These are phyloP conservation scores for Ammopiptanthus mongolicus DNA, from an alignment of 306 rosid species.

Conservation along the genomic window DNA sequence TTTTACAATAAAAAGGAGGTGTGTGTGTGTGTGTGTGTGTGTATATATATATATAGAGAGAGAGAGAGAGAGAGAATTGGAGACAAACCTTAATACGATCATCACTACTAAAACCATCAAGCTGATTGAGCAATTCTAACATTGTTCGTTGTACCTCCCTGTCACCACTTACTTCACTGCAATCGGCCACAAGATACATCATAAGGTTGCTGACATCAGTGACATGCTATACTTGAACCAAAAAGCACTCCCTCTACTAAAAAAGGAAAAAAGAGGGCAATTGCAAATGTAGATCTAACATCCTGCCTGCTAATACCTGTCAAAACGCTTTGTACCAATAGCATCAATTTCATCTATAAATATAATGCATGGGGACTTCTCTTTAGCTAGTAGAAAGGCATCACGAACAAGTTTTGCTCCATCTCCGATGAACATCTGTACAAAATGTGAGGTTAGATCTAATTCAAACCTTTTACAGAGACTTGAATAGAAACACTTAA, in stretches of 20 bases:
- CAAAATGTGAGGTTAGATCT: neutral
- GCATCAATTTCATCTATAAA: conserved; percentile 99
- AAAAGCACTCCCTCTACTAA: neutral
- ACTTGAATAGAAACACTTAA: neutral
- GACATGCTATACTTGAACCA: neutral
- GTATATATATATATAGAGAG: too few species aligned
- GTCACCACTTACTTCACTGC: conserved; percentile 96
- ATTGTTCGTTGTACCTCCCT: conserved; percentile 97
- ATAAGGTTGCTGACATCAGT: conserved; percentile 24
- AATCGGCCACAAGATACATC: conserved; percentile 18
- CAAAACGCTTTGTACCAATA: conserved; percentile 95
- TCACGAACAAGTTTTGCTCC: conserved; percentile 98
- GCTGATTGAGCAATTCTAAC: conserved; percentile 93
- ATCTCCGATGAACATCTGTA: conserved; percentile 90
- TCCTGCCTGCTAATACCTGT: conserved; percentile 50
- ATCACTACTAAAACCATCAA: conserved; percentile 93
- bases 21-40: too few species aligned
- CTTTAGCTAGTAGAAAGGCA: conserved; percentile 92
- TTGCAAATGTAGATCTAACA: neutral
- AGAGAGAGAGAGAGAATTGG: neutral
- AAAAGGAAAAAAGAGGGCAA: neutral
- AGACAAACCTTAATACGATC: conserved; percentile 82
- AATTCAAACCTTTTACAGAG: neutral
- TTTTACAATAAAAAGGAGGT: neutral
- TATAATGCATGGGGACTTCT: conserved; percentile 95